These are phyloP conservation scores for Venturia asperata DNA, from an alignment of 2,329 filamentous ascomycete species.

Conservation along the genomic window DNA sequence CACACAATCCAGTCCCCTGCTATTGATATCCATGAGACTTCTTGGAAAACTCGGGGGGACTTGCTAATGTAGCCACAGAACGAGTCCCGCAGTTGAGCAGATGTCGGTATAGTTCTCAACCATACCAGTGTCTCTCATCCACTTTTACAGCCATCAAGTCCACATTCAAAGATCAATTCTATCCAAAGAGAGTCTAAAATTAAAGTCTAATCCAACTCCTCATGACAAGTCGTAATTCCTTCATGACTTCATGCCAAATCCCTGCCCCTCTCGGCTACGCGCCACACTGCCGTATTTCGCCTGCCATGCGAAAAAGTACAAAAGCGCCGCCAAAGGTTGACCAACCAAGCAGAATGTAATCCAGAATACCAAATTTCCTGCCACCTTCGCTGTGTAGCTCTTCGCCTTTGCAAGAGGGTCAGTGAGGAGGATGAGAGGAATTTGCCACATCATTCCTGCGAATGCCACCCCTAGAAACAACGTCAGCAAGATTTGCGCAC, in stretches of 20 bases:
- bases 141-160: too few relatives aligned
- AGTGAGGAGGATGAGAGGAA: constrained; percentile 79
- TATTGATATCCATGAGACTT: too few relatives aligned
- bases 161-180: too few relatives aligned
- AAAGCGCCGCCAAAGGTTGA: constrained; percentile 81
- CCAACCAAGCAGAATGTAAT: constrained; percentile 91
- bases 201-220: neutral
- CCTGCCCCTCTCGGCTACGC: neutral
- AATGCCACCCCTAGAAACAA: constrained; percentile 69
- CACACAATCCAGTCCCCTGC: too few relatives aligned
- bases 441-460: constrained; percentile 84
- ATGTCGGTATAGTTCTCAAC: too few relatives aligned
- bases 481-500: constrained; percentile 14
- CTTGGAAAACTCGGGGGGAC: too few relatives aligned
- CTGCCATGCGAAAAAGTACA: constrained; percentile 99
- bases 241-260: neutral
- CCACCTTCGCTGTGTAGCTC: constrained; percentile 64
- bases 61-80: too few relatives aligned
- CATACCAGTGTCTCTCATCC: too few relatives aligned
- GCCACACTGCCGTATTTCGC: constrained; percentile 68
- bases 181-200: too few relatives aligned
- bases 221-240: neutral
- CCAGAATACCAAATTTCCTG: constrained; percentile 96
- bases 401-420: constrained; percentile 59
- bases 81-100: too few relatives aligned